Evolutionary conservation across 768 basidiomycete genomes (phyloP).

Genomic region (Fibroporia radiculosa): DNA sequence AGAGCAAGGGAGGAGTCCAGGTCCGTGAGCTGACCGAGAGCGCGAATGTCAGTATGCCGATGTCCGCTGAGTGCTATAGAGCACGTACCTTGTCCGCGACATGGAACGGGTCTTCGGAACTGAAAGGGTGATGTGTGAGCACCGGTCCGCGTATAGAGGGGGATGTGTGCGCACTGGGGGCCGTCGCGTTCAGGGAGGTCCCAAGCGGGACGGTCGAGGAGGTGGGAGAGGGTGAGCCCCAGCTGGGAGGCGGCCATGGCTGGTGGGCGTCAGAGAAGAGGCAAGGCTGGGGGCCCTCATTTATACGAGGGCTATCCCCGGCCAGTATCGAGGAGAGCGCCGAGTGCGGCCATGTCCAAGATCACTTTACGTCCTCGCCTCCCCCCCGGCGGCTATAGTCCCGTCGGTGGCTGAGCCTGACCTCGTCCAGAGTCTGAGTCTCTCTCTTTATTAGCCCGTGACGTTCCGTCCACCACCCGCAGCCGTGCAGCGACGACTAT

Average conservation of each 20-base stretch:
- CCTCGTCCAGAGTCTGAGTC: neutral
- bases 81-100: conserved; percentile 11
- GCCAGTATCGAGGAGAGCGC: too few relatives aligned
- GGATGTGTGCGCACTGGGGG: conserved; percentile 9
- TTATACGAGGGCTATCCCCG: neutral
- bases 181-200: conserved; percentile 19
- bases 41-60: neutral
- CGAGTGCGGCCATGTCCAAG: too few relatives aligned
- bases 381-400: conserved; percentile 1
- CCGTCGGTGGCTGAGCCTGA: too few relatives aligned
- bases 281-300: neutral
- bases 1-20: conserved; percentile 19
- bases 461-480: neutral
- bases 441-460: neutral
- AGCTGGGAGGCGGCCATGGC: conserved; percentile 5
- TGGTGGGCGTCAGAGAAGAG: neutral
- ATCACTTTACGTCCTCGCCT: neutral
- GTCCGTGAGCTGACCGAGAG: conserved; percentile 11
- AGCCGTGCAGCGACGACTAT: neutral
- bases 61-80: neutral
- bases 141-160: neutral
- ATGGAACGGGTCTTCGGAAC: conserved; percentile 2
- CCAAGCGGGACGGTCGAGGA: conserved; percentile 18
- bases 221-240: conserved; percentile 12
- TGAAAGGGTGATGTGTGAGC: neutral